phyloP scores from a whole-genome alignment of 2,329 filamentous ascomycete genomes.

The Alternaria sp. region DNA sequence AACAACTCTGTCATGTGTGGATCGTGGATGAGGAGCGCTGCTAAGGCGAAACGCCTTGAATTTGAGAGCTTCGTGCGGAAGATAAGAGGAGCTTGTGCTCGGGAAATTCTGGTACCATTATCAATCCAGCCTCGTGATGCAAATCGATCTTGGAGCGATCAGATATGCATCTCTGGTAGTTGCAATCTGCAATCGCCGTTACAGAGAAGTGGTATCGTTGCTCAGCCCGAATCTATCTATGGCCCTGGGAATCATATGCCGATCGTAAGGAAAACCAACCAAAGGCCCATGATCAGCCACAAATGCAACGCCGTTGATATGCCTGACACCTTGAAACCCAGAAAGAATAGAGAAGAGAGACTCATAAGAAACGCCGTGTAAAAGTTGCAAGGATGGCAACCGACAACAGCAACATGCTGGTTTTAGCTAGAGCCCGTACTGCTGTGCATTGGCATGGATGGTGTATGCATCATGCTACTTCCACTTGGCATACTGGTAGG shows the following conservation, averaged over 20 bases:
- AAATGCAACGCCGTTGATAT: constrained; percentile 8
- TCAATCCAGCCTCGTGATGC: neutral
- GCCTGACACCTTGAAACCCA: constrained; percentile 2
- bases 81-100: neutral
- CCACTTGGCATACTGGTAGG: constrained; percentile 21
- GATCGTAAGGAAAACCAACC: neutral
- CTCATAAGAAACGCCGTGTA: neutral
- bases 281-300: neutral
- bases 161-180: neutral
- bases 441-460: constrained; percentile 35
- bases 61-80: neutral
- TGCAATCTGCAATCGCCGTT: neutral
- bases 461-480: constrained; percentile 25
- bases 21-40: neutral
- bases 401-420: neutral
- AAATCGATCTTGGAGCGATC: neutral
- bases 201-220: constrained; percentile 6
- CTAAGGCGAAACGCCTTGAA: neutral
- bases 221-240: constrained; percentile 8
- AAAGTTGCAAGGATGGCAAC: neutral
- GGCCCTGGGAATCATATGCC: constrained; percentile 3
- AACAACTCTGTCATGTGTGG: neutral
- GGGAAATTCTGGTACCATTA: neutral
- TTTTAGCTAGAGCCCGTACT: constrained; percentile 40
- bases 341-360: neutral